Conservation (phyloP, 2,329 filamentous ascomycete species). For the Fusarium sp. region DNA sequence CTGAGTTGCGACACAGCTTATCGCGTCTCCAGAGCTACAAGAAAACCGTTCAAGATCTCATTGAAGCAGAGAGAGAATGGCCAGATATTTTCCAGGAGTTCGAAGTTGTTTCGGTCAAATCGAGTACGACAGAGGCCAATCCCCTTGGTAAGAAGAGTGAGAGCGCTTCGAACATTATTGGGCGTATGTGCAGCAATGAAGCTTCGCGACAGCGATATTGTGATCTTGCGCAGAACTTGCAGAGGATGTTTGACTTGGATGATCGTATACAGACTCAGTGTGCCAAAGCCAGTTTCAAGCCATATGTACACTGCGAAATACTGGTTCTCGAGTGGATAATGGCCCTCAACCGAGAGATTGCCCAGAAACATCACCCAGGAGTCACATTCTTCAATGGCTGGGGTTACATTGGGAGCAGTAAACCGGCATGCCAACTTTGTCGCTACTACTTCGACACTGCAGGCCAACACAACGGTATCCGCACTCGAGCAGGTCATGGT, state of each 20-base stretch:
- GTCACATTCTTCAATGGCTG: conserved; percentile 48
- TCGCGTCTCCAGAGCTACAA: conserved; percentile 45
- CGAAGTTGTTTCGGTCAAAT: conserved; percentile 43
- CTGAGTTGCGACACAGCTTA: conserved; percentile 47
- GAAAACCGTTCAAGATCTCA: conserved; percentile 25
- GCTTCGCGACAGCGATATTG: conserved; percentile 12
- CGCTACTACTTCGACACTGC: conserved; percentile 50
- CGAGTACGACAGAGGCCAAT: conserved; percentile 34
- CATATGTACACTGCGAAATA: conserved; percentile 53
- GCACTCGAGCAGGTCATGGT: conserved; percentile 48
- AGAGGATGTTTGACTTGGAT: conserved; percentile 41
- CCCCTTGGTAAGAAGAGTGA: conserved; percentile 35
- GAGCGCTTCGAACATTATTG: conserved; percentile 37
- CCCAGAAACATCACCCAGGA: neutral
- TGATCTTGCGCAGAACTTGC: conserved; percentile 31
- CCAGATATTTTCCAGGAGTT: conserved; percentile 49
- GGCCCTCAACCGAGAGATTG: conserved; percentile 4
- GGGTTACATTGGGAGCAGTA: conserved; percentile 56
- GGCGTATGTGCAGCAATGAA: conserved; percentile 31
- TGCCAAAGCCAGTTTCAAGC: conserved; percentile 28
- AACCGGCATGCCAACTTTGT: conserved; percentile 56
- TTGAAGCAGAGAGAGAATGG: conserved; percentile 41
- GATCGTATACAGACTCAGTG: conserved; percentile 34
- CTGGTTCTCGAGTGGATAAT: conserved; percentile 47
- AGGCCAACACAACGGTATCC: conserved; percentile 33